A percentile compares a stretch with the other conserved stretches of the same genome.
Evolutionary conservation across 2,329 filamentous ascomycete genomes (phyloP).

Genomic region (Clarireedia paspali): DNA sequence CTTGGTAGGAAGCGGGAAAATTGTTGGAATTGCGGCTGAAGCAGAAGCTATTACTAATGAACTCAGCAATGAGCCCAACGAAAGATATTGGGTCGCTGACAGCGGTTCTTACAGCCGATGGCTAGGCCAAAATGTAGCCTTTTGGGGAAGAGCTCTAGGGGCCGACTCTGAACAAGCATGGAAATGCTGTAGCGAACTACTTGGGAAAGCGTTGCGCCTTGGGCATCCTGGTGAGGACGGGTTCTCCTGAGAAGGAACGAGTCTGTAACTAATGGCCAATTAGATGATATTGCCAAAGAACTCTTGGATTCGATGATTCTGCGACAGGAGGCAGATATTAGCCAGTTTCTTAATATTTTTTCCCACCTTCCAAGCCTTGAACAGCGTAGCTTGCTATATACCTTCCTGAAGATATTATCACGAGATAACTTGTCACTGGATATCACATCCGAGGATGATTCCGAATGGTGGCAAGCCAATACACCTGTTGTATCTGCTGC

Average conservation of each 20-base stretch:
- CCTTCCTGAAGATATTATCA: conserved; percentile 23
- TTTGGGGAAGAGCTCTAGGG: conserved; percentile 19
- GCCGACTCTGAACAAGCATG: conserved; percentile 16
- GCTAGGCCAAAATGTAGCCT: conserved; percentile 26
- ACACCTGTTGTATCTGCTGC: conserved; percentile 44
- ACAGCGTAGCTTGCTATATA: conserved; percentile 24
- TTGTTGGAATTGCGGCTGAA: conserved; percentile 51
- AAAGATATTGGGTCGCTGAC: conserved; percentile 27
- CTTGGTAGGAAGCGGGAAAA: conserved; percentile 50
- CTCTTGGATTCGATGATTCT: conserved; percentile 20
- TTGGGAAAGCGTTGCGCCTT: conserved; percentile 26
- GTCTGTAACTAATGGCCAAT: conserved; percentile 7
- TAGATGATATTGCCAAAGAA: conserved; percentile 24
- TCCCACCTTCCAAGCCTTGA: conserved; percentile 22
- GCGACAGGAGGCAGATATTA: conserved; percentile 13
- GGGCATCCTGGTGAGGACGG: conserved; percentile 24
- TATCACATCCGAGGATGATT: conserved; percentile 21
- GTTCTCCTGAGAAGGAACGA: neutral
- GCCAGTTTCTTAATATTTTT: conserved; percentile 21
- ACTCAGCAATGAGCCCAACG: conserved; percentile 17
- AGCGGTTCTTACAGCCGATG: conserved; percentile 25
- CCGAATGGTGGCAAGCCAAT: conserved; percentile 28
- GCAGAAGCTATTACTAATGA: conserved; percentile 35
- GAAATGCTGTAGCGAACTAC: conserved; percentile 24
- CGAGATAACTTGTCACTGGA: conserved; percentile 19